These are phyloP conservation scores for Rhizopogon vulgaris DNA, from an alignment of 768 basidiomycete species.

Conservation along the genomic window DNA sequence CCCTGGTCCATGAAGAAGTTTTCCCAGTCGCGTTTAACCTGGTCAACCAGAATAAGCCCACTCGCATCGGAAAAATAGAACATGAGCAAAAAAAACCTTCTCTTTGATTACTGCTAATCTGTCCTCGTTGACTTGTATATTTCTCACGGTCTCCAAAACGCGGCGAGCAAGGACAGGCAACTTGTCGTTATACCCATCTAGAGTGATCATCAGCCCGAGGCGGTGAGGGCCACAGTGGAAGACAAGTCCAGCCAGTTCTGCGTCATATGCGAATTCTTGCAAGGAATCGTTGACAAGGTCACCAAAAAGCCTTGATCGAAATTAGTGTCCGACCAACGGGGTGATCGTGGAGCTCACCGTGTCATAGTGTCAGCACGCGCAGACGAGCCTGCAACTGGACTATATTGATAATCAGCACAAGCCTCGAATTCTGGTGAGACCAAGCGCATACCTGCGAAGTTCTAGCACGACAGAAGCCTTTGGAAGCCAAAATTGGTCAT, in stretches of 20 bases:
- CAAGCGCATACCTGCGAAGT: constrained; percentile 54
- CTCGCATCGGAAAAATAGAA: neutral
- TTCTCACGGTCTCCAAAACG: constrained; percentile 64
- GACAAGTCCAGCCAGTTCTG: constrained; percentile 81
- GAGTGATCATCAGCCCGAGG: constrained; percentile 60
- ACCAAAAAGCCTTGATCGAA: constrained; percentile 54
- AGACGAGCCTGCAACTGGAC: constrained; percentile 53
- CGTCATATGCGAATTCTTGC: constrained; percentile 88
- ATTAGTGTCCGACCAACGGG: neutral
- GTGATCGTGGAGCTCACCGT: constrained; percentile 35
- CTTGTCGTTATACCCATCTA: constrained; percentile 92
- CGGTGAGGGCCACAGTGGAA: constrained; percentile 62
- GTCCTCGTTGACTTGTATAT: constrained; percentile 57
- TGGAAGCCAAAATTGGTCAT: constrained; percentile 94
- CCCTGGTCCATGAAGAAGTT: constrained; percentile 88
- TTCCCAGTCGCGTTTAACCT: constrained; percentile 75
- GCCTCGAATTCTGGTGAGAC: neutral
- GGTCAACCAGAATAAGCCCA: neutral
- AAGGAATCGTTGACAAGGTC: constrained; percentile 87
- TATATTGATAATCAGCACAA: constrained; percentile 19
- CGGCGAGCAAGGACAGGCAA: constrained; percentile 64
- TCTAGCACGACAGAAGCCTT: constrained; percentile 76
- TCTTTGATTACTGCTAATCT: constrained; percentile 81
- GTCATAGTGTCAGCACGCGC: constrained; percentile 71
- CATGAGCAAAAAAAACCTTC: constrained; percentile 44